These are phyloP conservation scores for Zalaria obscura DNA, from an alignment of 2,329 filamentous ascomycete species.

Conservation along the genomic window DNA sequence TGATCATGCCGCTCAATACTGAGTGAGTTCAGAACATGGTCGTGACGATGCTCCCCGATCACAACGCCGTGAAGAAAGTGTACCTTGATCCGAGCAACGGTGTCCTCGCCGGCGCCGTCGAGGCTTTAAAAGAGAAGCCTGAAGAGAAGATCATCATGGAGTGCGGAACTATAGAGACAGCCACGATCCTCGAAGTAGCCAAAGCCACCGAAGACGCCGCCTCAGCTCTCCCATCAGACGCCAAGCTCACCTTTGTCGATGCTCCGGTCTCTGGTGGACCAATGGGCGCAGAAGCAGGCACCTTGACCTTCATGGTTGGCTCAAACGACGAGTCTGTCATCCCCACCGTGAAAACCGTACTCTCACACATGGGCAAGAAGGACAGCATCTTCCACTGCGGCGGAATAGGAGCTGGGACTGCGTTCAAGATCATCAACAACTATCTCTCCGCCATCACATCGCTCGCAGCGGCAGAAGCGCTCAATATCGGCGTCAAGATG, in stretches of 20 bases:
- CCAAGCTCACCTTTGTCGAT: constrained; percentile 17
- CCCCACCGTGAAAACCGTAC: constrained; percentile 5
- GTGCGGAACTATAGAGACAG: constrained; percentile 10
- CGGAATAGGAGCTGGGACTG: constrained; percentile 14
- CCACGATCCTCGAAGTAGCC: constrained; percentile 7
- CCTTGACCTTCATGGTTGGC: constrained; percentile 25
- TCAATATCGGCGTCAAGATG: constrained; percentile 16
- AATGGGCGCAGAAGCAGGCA: constrained; percentile 20
- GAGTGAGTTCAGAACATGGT: constrained; percentile 18
- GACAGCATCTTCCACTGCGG: constrained; percentile 18
- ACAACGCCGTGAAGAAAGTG: constrained; percentile 21
- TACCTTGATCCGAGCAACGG: constrained; percentile 21
- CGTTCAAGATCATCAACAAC: constrained; percentile 18
- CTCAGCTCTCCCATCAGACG: not conserved
- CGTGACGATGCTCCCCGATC: constrained; percentile 28
- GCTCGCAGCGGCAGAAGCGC: constrained; percentile 13
- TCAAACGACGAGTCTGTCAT: constrained; percentile 5
- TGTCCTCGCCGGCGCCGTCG: constrained; percentile 17
- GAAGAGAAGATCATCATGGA: constrained; percentile 9
- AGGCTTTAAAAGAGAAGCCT: constrained; percentile 4
- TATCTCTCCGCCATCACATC: constrained; percentile 14
- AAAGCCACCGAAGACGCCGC: constrained; percentile 3
- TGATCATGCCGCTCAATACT: not conserved
- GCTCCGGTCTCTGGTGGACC: constrained; percentile 24
- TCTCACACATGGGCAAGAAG: constrained; percentile 12